phyloP scores from a whole-genome alignment of 768 basidiomycete genomes.

The Tricholoma saponaceum region DNA sequence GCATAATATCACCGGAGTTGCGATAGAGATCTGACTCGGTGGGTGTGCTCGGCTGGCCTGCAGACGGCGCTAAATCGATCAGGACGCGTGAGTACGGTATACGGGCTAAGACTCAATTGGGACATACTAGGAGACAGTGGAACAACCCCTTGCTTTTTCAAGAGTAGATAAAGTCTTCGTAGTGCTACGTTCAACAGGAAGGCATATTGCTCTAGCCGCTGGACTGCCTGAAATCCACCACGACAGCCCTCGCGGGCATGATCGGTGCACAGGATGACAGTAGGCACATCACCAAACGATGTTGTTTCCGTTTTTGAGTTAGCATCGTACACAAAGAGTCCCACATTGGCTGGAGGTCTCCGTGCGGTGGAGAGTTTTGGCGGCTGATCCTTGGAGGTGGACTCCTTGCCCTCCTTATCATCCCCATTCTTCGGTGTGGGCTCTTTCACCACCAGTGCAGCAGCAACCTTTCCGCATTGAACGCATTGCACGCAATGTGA shows the following conservation, averaged over 20 bases:
- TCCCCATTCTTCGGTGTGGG: conserved; percentile 48
- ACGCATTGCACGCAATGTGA: conserved; percentile 87
- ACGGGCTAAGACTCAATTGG: neutral
- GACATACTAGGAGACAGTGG: conserved; percentile 70
- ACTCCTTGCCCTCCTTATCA: conserved; percentile 39
- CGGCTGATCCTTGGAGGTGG: conserved; percentile 33
- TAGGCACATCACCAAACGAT: conserved; percentile 72
- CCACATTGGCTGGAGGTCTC: conserved; percentile 78
- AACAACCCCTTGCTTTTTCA: conserved; percentile 88
- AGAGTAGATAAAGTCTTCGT: conserved; percentile 79
- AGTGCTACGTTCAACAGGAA: conserved; percentile 96
- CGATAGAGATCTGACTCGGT: conserved; percentile 74
- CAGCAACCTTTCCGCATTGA: conserved; percentile 74
- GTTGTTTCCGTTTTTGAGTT: conserved; percentile 63
- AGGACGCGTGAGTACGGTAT: conserved; percentile 8
- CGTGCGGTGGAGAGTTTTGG: conserved; percentile 62
- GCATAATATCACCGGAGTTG: conserved; percentile 86
- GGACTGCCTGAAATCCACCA: conserved; percentile 84
- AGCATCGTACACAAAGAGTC: conserved; percentile 72
- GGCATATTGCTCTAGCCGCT: conserved; percentile 94
- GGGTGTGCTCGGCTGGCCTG: conserved; percentile 27
- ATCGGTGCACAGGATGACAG: conserved; percentile 69
- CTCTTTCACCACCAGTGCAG: conserved; percentile 56
- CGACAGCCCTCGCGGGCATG: conserved; percentile 69
- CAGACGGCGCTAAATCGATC: conserved; percentile 21